Percentiles rank a stretch among this genome's conserved stretches.
phyloP scores from a whole-genome alignment of 2,329 filamentous ascomycete genomes.

The Fusarium sp. region DNA sequence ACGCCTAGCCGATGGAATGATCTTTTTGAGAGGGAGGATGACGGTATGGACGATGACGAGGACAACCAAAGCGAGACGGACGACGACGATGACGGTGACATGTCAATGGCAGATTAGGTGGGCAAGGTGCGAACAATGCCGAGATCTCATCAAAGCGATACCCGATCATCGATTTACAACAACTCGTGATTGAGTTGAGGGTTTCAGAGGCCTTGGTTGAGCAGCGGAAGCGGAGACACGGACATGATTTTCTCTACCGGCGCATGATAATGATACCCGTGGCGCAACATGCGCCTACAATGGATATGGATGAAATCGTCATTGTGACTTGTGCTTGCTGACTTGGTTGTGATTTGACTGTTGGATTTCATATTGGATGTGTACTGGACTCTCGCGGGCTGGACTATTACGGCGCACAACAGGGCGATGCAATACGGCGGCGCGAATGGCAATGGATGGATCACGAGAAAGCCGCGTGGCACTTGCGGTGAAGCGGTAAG shows the following conservation, averaged over 20 bases:
- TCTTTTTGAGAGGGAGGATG: slow-evolving; percentile 40
- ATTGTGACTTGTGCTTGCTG: background rate
- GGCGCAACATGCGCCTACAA: slow-evolving; percentile 21
- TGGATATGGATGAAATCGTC: slow-evolving; percentile 11
- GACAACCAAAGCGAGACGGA: slow-evolving; percentile 41
- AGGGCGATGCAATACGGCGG: background rate
- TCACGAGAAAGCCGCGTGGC: background rate
- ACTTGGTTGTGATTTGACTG: slow-evolving; percentile 1
- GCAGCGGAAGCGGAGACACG: background rate
- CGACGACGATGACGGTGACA: slow-evolving; percentile 46
- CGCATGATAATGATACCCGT: slow-evolving; percentile 42
- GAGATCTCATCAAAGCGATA: background rate
- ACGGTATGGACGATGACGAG: slow-evolving; percentile 43
- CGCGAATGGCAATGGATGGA: background rate
- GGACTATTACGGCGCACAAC: background rate
- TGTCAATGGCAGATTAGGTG: slow-evolving; percentile 39
- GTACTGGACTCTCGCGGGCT: background rate
- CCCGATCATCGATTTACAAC: background rate
- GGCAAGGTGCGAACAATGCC: background rate
- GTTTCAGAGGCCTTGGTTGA: background rate
- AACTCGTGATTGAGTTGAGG: background rate
- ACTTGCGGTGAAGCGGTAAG: slow-evolving; percentile 12
- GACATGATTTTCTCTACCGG: slow-evolving; percentile 7
- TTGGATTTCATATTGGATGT: slow-evolving; percentile 1
- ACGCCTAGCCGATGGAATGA: slow-evolving; percentile 52